A percentile compares a stretch with the other conserved stretches of the same genome.
These are phyloP conservation scores for Pleurotus djamor DNA, from an alignment of 768 basidiomycete species.

Conservation along the genomic window DNA sequence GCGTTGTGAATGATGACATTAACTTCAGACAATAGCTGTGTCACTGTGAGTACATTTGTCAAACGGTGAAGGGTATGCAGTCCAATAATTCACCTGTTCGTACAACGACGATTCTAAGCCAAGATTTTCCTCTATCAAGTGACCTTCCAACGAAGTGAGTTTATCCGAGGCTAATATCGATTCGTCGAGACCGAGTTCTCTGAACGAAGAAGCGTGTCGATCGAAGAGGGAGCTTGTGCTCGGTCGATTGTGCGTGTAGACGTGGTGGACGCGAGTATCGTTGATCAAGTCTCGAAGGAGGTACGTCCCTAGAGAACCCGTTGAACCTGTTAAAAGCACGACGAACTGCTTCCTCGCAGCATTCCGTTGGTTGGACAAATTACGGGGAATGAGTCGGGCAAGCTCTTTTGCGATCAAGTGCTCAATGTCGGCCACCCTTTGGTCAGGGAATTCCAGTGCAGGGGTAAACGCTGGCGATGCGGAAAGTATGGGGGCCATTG, in stretches of 20 bases:
- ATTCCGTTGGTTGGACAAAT: no score
- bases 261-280: neutral
- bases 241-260: neutral
- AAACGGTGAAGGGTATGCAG: neutral
- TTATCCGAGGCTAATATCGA: neutral
- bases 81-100: neutral
- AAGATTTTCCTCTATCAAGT: slow-evolving; percentile 16
- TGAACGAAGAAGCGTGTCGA: slow-evolving; percentile 1
- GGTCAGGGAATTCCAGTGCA: no score
- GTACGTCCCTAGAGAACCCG: neutral
- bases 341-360: neutral
- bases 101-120: slow-evolving; percentile 18
- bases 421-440: no score
- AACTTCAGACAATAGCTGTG: slow-evolving; percentile 18
- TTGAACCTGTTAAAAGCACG: neutral
- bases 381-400: no score
- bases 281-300: neutral
- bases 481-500: no score
- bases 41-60: slow-evolving; percentile 3
- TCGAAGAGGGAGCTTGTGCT: neutral
- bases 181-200: slow-evolving; percentile 8
- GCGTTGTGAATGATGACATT: slow-evolving; percentile 35
- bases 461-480: no score
- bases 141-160: slow-evolving; percentile 23
- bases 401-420: no score